Evolutionary conservation across 495 filamentous ascomycete species (phyloP).

Genomic region (Lichina pygmaea): DNA sequence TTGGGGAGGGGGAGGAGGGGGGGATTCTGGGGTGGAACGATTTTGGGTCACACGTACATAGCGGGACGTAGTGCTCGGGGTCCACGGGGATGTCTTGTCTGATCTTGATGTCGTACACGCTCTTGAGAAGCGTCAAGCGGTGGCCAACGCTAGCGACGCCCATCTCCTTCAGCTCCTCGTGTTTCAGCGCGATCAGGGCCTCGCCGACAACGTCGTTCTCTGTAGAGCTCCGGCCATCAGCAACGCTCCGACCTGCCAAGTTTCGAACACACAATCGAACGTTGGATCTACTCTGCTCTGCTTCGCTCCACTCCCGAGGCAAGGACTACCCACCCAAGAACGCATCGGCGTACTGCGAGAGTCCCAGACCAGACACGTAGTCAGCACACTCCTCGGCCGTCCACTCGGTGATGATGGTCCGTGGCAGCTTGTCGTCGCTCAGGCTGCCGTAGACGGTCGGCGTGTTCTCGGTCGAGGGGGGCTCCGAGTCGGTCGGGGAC

Average conservation of each 20-base stretch:
- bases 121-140: slow-evolving; percentile 79
- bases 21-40: no score
- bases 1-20: neutral
- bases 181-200: slow-evolving; percentile 62
- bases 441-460: slow-evolving; percentile 58
- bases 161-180: slow-evolving; percentile 88
- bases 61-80: slow-evolving; percentile 75
- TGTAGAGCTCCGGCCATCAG: slow-evolving; percentile 16
- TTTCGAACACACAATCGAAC: neutral
- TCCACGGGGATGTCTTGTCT: slow-evolving; percentile 78
- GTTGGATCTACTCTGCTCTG: neutral
- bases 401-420: slow-evolving; percentile 70
- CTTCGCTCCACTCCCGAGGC: neutral
- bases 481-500: slow-evolving; percentile 60
- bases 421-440: slow-evolving; percentile 40
- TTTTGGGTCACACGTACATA: slow-evolving; percentile 32
- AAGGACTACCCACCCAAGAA: slow-evolving; percentile 38
- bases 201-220: slow-evolving; percentile 89
- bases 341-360: slow-evolving; percentile 57
- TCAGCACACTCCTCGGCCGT: slow-evolving; percentile 66
- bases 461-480: slow-evolving; percentile 59
- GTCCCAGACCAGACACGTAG: slow-evolving; percentile 51
- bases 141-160: slow-evolving; percentile 80
- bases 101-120: slow-evolving; percentile 82
- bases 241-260: neutral